A percentile compares a stretch with the other conserved stretches of the same genome.
phyloP scores from a whole-genome alignment of 352 stramenopile genomes.

The Pythium graminicola region DNA sequence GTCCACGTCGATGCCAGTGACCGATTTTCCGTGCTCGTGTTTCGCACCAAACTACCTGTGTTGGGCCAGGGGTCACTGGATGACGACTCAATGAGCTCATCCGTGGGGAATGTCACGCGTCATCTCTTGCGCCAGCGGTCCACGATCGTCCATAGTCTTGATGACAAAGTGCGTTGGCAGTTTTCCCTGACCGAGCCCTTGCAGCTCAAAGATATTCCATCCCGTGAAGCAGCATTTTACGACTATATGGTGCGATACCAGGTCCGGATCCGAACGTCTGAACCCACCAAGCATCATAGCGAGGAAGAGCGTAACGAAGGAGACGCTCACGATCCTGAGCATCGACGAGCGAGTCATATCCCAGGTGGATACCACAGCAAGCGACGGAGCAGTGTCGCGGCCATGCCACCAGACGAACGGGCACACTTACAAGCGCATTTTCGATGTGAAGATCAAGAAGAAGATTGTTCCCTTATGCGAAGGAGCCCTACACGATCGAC shows the following conservation, averaged over 20 bases:
- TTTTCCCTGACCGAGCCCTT: conserved; percentile 32
- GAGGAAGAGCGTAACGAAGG: too few species aligned
- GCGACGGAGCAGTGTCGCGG: conserved; percentile 3
- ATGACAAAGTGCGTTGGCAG: conserved; percentile 30
- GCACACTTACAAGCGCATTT: conserved; percentile 5
- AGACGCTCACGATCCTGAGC: too few species aligned
- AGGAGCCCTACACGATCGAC: background rate
- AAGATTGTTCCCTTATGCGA: background rate
- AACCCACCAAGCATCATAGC: too few species aligned
- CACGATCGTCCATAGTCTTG: conserved; percentile 5
- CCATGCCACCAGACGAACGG: conserved; percentile 2
- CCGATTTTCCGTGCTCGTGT: conserved; percentile 41
- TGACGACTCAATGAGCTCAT: background rate
- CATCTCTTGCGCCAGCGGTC: conserved; percentile 8
- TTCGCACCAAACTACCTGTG: conserved; percentile 30
- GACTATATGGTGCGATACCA: conserved; percentile 56
- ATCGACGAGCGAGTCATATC: background rate
- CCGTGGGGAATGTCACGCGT: background rate
- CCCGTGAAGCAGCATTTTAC: conserved; percentile 40
- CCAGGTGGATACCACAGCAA: background rate
- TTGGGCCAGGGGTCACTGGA: background rate
- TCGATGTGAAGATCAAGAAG: conserved; percentile 7
- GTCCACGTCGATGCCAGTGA: conserved; percentile 35
- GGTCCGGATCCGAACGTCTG: conserved; percentile 36
- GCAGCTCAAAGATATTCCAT: conserved; percentile 33